These are phyloP conservation scores for Crithidia fasciculata DNA, from an alignment of 208 protist species.

Conservation along the genomic window DNA sequence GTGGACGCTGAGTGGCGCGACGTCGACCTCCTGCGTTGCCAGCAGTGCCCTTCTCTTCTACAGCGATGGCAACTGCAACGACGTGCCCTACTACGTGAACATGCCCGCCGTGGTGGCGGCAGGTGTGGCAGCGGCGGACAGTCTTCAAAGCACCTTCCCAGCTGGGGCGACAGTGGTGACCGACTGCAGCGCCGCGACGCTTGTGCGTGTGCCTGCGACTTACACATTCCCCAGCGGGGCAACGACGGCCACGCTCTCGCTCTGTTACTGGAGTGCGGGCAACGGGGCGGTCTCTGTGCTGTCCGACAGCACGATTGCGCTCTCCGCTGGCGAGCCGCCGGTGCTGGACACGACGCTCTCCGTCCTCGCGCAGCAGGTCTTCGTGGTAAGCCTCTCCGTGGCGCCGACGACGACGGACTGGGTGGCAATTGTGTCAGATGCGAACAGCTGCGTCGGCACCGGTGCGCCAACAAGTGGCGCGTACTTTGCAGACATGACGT, in stretches of 20 bases:
- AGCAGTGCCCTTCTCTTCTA: constrained; percentile 70
- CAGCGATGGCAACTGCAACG: constrained; percentile 69
- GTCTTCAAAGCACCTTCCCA: constrained; percentile 17
- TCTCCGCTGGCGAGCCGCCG: constrained; percentile 54
- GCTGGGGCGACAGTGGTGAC: constrained; percentile 34
- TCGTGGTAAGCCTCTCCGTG: constrained; percentile 51
- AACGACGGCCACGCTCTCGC: constrained; percentile 26
- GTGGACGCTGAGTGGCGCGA: constrained; percentile 61
- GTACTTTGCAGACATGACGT: constrained; percentile 37
- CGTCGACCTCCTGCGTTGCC: constrained; percentile 20
- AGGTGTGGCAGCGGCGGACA: background rate
- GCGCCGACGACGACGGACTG: constrained; percentile 59
- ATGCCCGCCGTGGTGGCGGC: constrained; percentile 8
- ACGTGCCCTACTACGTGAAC: constrained; percentile 70
- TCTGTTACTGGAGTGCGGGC: constrained; percentile 70
- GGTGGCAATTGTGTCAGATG: constrained; percentile 57
- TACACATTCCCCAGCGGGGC: constrained; percentile 8
- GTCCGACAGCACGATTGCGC: constrained; percentile 36
- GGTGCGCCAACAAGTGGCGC: constrained; percentile 35
- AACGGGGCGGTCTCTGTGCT: constrained; percentile 51
- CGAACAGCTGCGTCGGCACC: constrained; percentile 51
- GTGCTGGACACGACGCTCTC: constrained; percentile 38
- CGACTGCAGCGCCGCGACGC: constrained; percentile 27
- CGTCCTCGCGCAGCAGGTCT: constrained; percentile 43
- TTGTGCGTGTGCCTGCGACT: constrained; percentile 28